Evolutionary conservation across 1,284 basidiomycete genomes (phyloP).

Genomic region (Afroboletus lepidellus): DNA sequence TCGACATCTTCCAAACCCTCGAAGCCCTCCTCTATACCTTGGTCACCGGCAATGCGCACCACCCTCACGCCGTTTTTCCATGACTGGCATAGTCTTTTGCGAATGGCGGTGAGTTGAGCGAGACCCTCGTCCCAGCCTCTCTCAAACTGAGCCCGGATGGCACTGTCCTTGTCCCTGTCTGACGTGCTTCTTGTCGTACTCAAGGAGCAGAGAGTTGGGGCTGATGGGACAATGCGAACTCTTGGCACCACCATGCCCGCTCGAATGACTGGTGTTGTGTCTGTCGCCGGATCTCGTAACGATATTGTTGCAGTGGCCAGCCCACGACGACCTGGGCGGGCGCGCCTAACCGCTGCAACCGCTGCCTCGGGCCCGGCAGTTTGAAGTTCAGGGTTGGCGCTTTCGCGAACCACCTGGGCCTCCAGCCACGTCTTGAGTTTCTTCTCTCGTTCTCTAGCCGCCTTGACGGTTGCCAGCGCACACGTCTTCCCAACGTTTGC

Average conservation of each 20-base stretch:
- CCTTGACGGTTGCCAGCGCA: constrained; percentile 51
- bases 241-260: constrained; percentile 21
- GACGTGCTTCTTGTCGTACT: constrained; percentile 38
- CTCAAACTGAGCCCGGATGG: constrained; percentile 49
- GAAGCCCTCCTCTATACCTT: constrained; percentile 26
- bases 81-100: constrained; percentile 44
- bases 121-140: constrained; percentile 61
- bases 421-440: constrained; percentile 53
- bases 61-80: constrained; percentile 46
- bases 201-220: constrained; percentile 40
- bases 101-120: constrained; percentile 42
- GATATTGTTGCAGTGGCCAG: constrained; percentile 57
- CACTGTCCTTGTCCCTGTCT: constrained; percentile 34
- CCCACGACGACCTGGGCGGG: constrained; percentile 47
- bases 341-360: constrained; percentile 11
- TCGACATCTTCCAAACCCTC: constrained; percentile 41
- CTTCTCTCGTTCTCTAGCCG: constrained; percentile 58
- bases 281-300: constrained; percentile 38
- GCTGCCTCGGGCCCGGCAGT: not conserved
- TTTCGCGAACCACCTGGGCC: constrained; percentile 14
- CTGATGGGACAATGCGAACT: constrained; percentile 45
- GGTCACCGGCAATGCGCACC: constrained; percentile 38
- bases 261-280: constrained; percentile 7
- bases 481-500: constrained; percentile 51
- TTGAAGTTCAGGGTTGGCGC: not conserved